Percentiles rank a stretch among this genome's conserved stretches.
Conservation (phyloP, 2,329 filamentous ascomycete genomes). For the Aureobasidium namibiae region DNA sequence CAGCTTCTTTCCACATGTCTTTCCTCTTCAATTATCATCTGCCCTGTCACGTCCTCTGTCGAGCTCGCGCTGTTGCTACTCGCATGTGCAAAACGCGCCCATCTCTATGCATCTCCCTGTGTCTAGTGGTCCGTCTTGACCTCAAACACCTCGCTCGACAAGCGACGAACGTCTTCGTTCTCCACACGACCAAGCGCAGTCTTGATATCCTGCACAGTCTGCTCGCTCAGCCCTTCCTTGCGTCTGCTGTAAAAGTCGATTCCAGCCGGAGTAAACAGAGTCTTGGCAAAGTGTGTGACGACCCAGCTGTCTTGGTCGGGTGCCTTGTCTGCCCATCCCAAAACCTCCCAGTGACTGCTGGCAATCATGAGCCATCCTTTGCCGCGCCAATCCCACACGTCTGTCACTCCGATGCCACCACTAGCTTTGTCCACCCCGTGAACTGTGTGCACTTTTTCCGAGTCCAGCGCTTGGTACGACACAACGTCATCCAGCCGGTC, state of each 20-base stretch:
- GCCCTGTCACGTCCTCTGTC: neutral
- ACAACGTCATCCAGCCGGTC: conserved; percentile 63
- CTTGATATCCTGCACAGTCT: conserved; percentile 50
- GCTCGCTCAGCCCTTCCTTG: conserved; percentile 50
- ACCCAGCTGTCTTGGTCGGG: conserved; percentile 45
- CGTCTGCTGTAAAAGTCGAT: conserved; percentile 68
- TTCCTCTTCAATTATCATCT: neutral
- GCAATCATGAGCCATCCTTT: conserved; percentile 67
- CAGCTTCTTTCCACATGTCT: neutral
- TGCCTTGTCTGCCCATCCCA: conserved; percentile 61
- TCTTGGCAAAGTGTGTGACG: conserved; percentile 79
- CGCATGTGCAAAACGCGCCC: neutral
- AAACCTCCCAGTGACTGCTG: conserved; percentile 69
- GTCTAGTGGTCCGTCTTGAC: conserved; percentile 27
- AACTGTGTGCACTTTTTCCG: conserved; percentile 50
- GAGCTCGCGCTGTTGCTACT: neutral
- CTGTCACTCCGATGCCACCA: conserved; percentile 23
- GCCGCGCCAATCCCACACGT: conserved; percentile 67
- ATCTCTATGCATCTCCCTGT: neutral
- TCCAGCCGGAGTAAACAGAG: conserved; percentile 73
- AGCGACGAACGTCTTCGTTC: conserved; percentile 43
- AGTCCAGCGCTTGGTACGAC: conserved; percentile 52
- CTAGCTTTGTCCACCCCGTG: conserved; percentile 54
- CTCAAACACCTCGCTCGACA: conserved; percentile 44
- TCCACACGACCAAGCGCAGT: conserved; percentile 45